Percentiles rank a stretch among this genome's conserved stretches.
phyloP scores from a whole-genome alignment of 1,284 basidiomycete species.

The Rhodotorula sp. region DNA sequence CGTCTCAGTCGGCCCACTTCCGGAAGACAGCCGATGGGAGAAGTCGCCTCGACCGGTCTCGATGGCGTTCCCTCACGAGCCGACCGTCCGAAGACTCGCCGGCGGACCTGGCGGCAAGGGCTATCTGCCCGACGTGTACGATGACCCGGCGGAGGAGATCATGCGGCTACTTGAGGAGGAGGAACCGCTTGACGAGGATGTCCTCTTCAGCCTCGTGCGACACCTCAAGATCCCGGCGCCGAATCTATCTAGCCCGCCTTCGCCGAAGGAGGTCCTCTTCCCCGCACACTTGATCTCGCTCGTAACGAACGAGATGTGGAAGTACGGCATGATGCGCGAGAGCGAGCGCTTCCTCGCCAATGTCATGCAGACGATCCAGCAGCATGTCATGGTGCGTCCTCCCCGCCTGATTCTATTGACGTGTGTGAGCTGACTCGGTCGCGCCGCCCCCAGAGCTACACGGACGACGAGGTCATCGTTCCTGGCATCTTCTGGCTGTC shows the following conservation, averaged over 20 bases:
- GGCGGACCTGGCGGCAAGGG: conserved; percentile 57
- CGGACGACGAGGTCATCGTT: conserved; percentile 88
- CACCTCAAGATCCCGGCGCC: conserved; percentile 91
- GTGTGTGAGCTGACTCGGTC: no score
- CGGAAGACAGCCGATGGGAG: conserved; percentile 69
- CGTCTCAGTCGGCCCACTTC: conserved; percentile 54
- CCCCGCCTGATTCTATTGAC: background rate
- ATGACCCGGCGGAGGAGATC: conserved; percentile 92
- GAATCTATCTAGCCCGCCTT: conserved; percentile 83
- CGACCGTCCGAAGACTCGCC: conserved; percentile 63
- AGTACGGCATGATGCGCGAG: conserved; percentile 93
- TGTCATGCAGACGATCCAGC: conserved; percentile 97
- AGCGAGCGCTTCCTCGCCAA: conserved; percentile 98
- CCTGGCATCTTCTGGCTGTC: conserved; percentile 99
- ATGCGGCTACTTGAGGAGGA: conserved; percentile 88
- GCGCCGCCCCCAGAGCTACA: conserved; percentile 57
- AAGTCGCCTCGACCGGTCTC: conserved; percentile 83
- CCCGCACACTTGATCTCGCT: conserved; percentile 98
- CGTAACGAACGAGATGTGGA: conserved; percentile 99
- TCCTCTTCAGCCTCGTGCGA: conserved; percentile 83
- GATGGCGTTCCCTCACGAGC: conserved; percentile 75
- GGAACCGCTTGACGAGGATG: conserved; percentile 89
- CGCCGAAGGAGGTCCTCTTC: conserved; percentile 97
- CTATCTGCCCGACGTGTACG: conserved; percentile 60
- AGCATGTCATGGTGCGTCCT: conserved; percentile 86